These are phyloP conservation scores for Hypoxylon fragiforme DNA, from an alignment of 495 filamentous ascomycete genomes.

Conservation along the genomic window DNA sequence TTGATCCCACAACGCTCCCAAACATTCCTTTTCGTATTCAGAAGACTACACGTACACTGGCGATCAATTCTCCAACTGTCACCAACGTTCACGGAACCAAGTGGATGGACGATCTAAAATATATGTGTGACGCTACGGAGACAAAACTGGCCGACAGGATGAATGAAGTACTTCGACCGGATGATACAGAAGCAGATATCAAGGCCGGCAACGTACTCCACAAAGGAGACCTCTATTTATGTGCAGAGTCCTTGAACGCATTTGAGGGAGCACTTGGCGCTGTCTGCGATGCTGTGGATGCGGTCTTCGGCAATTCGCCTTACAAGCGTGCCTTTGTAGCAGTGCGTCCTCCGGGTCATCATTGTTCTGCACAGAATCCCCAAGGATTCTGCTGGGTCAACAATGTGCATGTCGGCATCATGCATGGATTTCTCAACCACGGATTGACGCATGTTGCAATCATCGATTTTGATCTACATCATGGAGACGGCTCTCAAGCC, in stretches of 20 bases:
- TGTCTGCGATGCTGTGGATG: slow-evolving; percentile 88
- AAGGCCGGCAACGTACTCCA: slow-evolving; percentile 62
- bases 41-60: slow-evolving; percentile 66
- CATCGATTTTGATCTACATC: slow-evolving; percentile 95
- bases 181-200: slow-evolving; percentile 50
- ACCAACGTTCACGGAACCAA: slow-evolving; percentile 80
- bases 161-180: slow-evolving; percentile 73
- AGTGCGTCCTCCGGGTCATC: slow-evolving; percentile 87
- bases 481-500: slow-evolving; percentile 92
- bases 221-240: slow-evolving; percentile 87
- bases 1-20: slow-evolving; percentile 55
- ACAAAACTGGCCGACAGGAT: slow-evolving; percentile 68
- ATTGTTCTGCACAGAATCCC: slow-evolving; percentile 84
- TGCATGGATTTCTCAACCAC: slow-evolving; percentile 78
- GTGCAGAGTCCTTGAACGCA: slow-evolving; percentile 79
- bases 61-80: slow-evolving; percentile 69
- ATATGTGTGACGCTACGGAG: slow-evolving; percentile 80
- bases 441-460: slow-evolving; percentile 93
- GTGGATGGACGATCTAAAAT: slow-evolving; percentile 90
- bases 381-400: slow-evolving; percentile 99
- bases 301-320: slow-evolving; percentile 66
- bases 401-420: slow-evolving; percentile 95
- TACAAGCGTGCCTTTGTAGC: slow-evolving; percentile 76
- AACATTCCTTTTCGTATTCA: slow-evolving; percentile 79
- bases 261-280: slow-evolving; percentile 88